Percentiles rank a stretch among this genome's conserved stretches.
These are phyloP conservation scores for Naganishia friedmannii DNA, from an alignment of 768 basidiomycete species.

Conservation along the genomic window DNA sequence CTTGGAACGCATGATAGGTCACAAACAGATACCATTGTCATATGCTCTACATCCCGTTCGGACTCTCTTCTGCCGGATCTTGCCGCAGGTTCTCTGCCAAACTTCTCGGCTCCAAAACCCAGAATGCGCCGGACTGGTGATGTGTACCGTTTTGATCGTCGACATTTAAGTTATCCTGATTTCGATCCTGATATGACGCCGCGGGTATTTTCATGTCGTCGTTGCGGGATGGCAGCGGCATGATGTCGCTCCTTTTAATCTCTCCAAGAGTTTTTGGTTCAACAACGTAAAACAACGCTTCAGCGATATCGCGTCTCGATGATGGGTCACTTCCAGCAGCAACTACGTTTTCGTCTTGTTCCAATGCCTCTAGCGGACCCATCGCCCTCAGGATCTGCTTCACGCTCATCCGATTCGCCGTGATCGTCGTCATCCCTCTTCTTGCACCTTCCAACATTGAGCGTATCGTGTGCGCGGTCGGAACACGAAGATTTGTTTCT, in stretches of 20 bases:
- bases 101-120: slow-evolving; percentile 77
- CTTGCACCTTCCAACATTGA: slow-evolving; percentile 69
- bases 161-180: slow-evolving; percentile 52
- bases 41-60: slow-evolving; percentile 36
- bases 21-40: background rate
- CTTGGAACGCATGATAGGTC: no score
- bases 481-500: slow-evolving; percentile 30
- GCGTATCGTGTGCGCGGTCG: slow-evolving; percentile 71
- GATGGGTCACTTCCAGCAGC: background rate
- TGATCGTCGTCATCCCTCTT: slow-evolving; percentile 78
- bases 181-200: slow-evolving; percentile 9
- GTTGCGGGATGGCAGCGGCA: background rate
- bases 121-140: slow-evolving; percentile 53
- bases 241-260: slow-evolving; percentile 24
- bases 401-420: slow-evolving; percentile 76
- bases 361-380: slow-evolving; percentile 47
- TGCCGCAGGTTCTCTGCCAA: slow-evolving; percentile 59
- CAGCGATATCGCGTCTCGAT: background rate
- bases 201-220: background rate
- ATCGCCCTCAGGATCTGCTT: slow-evolving; percentile 71
- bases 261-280: slow-evolving; percentile 36
- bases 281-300: slow-evolving; percentile 29
- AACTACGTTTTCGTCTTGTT: slow-evolving; percentile 13
- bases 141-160: background rate
- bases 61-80: slow-evolving; percentile 26